phyloP scores from a whole-genome alignment of 257 asterid genomes.

The Nyctanthes arbortristis region DNA sequence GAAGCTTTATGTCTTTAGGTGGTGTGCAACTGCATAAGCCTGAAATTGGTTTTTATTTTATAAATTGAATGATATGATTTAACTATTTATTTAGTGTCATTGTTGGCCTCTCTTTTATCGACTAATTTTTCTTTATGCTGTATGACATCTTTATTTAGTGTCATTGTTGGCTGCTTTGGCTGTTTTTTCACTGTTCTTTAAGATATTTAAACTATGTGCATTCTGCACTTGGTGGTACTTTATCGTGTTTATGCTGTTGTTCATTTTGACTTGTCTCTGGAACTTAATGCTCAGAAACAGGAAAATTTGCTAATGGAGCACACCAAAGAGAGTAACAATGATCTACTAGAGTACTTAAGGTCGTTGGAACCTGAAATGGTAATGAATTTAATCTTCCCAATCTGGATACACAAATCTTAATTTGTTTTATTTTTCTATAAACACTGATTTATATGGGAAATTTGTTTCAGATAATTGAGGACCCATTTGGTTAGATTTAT shows the following conservation, averaged over 20 bases:
- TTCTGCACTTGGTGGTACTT: neutral
- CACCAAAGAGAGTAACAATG: slow-evolving; percentile 57
- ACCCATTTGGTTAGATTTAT: too few relatives aligned
- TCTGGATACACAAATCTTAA: neutral
- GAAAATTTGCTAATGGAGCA: slow-evolving; percentile 67
- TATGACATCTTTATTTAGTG: neutral
- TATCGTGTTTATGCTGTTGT: slow-evolving; percentile 22
- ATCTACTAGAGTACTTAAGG: slow-evolving; percentile 79
- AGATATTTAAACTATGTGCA: neutral
- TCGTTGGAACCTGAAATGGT: slow-evolving; percentile 93
- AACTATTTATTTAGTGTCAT: neutral
- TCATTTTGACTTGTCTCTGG: slow-evolving; percentile 44
- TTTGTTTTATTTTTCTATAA: neutral
- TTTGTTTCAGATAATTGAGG: slow-evolving; percentile 66
- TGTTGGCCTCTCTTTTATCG: slow-evolving; percentile 1
- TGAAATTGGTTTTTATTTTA: neutral
- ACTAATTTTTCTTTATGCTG: neutral
- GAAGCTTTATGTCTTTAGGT: neutral
- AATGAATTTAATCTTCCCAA: slow-evolving; percentile 25
- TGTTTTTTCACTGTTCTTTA: neutral
- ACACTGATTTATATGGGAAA: neutral
- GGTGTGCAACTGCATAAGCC: neutral
- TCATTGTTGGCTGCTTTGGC: neutral
- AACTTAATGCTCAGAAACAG: slow-evolving; percentile 56
- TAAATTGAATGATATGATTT: neutral